Percentiles rank a stretch among this genome's conserved stretches.
Evolutionary conservation across 306 rosid species (phyloP).

Genomic region (Rosa lucieae): DNA sequence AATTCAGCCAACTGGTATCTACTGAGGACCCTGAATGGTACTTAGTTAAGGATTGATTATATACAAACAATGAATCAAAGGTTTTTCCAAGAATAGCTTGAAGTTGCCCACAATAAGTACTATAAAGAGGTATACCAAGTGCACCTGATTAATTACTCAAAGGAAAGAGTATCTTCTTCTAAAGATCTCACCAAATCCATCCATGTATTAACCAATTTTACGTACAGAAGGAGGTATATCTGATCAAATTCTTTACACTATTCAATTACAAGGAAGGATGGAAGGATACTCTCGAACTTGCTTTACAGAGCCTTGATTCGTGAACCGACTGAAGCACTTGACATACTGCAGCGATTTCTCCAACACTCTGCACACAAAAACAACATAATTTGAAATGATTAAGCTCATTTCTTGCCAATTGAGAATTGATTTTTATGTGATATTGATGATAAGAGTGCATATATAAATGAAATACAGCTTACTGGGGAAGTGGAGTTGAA

Average conservation of each 20-base stretch:
- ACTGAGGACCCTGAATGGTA: slow-evolving; percentile 23
- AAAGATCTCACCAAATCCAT: not conserved
- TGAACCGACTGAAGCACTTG: slow-evolving; percentile 32
- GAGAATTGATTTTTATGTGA: not conserved
- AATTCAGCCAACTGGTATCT: slow-evolving; percentile 31
- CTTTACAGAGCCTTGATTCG: slow-evolving; percentile 31
- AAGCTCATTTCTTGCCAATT: not conserved
- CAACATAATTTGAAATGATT: not conserved
- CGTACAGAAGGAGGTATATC: not conserved
- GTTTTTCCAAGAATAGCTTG: too few relatives aligned
- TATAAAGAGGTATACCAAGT: too few relatives aligned
- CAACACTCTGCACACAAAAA: slow-evolving; percentile 23
- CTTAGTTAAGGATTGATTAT: slow-evolving; percentile 10
- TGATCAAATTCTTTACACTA: not conserved
- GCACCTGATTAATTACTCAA: too few relatives aligned
- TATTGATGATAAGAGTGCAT: not conserved
- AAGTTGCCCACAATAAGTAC: not conserved
- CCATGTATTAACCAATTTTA: not conserved
- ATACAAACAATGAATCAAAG: not conserved
- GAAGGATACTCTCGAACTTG: slow-evolving; percentile 37
- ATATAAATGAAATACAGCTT: not conserved
- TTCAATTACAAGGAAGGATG: not conserved
- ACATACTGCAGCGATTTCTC: slow-evolving; percentile 38
- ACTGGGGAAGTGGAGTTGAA: slow-evolving; percentile 27
- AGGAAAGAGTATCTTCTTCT: not conserved